Evolutionary conservation across 306 rosid genomes (phyloP).

Genomic region (Fragaria vesca): DNA sequence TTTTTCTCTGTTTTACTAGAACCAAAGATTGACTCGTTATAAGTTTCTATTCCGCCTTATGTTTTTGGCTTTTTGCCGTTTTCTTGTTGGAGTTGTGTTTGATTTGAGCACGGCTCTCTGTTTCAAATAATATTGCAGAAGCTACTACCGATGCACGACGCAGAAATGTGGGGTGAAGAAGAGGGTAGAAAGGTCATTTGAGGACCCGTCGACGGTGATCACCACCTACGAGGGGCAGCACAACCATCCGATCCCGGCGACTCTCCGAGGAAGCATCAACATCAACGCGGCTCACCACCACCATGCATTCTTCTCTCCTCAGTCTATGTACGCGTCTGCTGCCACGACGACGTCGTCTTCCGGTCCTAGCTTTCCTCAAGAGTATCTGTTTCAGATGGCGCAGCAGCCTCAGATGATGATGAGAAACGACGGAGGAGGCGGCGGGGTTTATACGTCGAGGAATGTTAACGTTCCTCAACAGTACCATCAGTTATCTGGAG

Average conservation of each 20-base stretch:
- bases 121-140: slow-evolving; percentile 35
- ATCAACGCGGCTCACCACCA: slow-evolving; percentile 39
- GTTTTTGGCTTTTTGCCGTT: slow-evolving; percentile 7
- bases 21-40: neutral
- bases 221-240: slow-evolving; percentile 89
- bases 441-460: neutral
- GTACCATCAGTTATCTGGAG: slow-evolving; percentile 32
- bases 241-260: slow-evolving; percentile 81
- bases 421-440: slow-evolving; percentile 8
- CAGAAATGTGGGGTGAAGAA: slow-evolving; percentile 84
- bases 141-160: slow-evolving; percentile 84
- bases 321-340: slow-evolving; percentile 5
- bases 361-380: neutral
- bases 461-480: slow-evolving; percentile 16
- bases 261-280: slow-evolving; percentile 45
- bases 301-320: slow-evolving; percentile 53
- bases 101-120: slow-evolving; percentile 11
- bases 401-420: neutral
- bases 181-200: slow-evolving; percentile 75
- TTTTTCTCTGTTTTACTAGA: neutral
- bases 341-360: neutral
- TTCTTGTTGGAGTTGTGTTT: slow-evolving; percentile 4
- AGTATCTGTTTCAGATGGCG: slow-evolving; percentile 6
- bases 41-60: neutral
- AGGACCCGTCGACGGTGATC: slow-evolving; percentile 71